phyloP scores from a whole-genome alignment of 352 stramenopile species.

The Phytopythium litorale region DNA sequence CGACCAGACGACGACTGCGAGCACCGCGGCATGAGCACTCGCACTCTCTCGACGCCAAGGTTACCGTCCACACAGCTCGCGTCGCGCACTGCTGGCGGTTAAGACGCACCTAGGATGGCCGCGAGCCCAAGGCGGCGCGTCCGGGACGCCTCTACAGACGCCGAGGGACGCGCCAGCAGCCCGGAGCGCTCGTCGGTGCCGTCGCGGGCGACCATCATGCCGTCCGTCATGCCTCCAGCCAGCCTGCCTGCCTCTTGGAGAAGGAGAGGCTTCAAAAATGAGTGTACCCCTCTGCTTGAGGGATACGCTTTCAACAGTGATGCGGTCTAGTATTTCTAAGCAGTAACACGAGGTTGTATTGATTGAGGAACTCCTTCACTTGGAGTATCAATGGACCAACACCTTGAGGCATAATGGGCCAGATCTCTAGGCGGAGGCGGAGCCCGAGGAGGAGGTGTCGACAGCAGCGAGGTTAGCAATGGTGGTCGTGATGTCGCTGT shows the following conservation, averaged over 20 bases:
- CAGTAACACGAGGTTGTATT: too few relatives aligned
- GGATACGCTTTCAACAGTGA: too few relatives aligned
- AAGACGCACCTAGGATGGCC: conserved; percentile 1
- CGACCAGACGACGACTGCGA: conserved; percentile 25
- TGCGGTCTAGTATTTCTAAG: too few relatives aligned
- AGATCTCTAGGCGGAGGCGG: background rate
- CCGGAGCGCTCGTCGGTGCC: background rate
- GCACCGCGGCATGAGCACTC: background rate
- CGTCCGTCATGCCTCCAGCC: background rate
- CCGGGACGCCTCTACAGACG: background rate
- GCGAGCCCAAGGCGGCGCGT: background rate
- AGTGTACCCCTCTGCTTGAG: too few relatives aligned
- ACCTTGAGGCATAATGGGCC: too few relatives aligned
- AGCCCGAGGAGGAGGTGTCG: background rate
- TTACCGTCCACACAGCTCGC: background rate
- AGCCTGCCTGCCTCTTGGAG: background rate
- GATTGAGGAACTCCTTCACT: too few relatives aligned
- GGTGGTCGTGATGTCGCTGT: conserved; percentile 3
- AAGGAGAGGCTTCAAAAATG: too few relatives aligned
- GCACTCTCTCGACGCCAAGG: background rate
- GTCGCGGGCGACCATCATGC: background rate
- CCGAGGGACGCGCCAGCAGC: background rate
- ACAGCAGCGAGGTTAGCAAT: conserved; percentile 1
- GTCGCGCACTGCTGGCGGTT: background rate
- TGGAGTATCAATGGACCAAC: too few relatives aligned